Base-by-base conservation (phyloP, 345 rosid genomes). In the Cardamine chenopodiifolia region DNA sequence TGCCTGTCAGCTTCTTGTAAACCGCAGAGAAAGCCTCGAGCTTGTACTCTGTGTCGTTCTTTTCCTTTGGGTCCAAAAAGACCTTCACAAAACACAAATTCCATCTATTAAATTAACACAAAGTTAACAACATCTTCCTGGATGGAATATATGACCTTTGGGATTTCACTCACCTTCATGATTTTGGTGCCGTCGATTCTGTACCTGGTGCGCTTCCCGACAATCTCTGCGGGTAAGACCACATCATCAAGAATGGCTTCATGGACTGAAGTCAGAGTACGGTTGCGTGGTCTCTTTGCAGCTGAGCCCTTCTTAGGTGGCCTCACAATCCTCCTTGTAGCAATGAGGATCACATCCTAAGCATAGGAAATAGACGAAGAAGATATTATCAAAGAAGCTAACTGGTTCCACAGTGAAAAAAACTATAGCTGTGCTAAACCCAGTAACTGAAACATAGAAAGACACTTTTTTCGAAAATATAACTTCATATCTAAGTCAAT, bases 281-380 rank as follows among this genome's bases (percentile, higher is more conserved):
- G 94, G 86, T 74, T 85, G 45, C 98, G 92, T n/a, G 97, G 98
- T 35, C 97, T 85, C 64, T 91, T 88, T 64, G 58, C 93, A 65
- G 97, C 97, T 67, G 96, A 93, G 18, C 98, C 97, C 58, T 89
- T 93, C 93, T 93, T 93, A 20, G 97, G 97, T 15, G 93, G 97
- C 57, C 96, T 85, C 82, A 86, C 52, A 31, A 90, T 87, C 83
- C 96, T 92, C 61, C 96, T 61, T 32, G 93, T 86, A 28, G 96
- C 90, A 74, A 90, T 86, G 70, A 92, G 40, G 47, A 92, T 81
- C 28, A 90, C 96, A 84, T 86, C 97, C 97, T 89, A 68, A 19
- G n/a, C 6, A 25, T 4, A 48, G 0, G 15, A 6, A 14, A 40
- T 25, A 52, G 18, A 11, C 2, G n/a, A 60, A 4, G 7, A 28